phyloP scores from a whole-genome alignment of 2,329 filamentous ascomycete genomes.

The Fusarium sp. region DNA sequence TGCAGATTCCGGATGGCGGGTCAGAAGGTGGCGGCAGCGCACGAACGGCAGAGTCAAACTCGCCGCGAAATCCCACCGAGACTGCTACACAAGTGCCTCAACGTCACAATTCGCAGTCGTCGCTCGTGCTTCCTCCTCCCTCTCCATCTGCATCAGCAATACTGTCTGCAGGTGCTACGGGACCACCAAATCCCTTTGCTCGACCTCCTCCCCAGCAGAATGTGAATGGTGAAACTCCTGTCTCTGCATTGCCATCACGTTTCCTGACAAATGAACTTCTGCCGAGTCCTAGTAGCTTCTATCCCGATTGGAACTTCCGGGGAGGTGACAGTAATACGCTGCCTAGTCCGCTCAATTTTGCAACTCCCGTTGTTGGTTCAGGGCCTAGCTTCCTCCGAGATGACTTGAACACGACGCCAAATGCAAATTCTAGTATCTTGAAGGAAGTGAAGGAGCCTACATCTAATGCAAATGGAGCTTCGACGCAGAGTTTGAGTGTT shows the following conservation, averaged over 20 bases:
- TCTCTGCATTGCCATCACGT: slow-evolving; percentile 91
- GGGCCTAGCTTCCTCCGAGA: slow-evolving; percentile 73
- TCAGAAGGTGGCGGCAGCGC: slow-evolving; percentile 77
- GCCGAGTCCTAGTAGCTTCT: slow-evolving; percentile 92
- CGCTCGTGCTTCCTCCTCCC: slow-evolving; percentile 88
- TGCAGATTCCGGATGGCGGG: slow-evolving; percentile 93
- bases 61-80: slow-evolving; percentile 69
- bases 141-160: slow-evolving; percentile 89
- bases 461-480: slow-evolving; percentile 17
- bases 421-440: slow-evolving; percentile 22
- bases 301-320: slow-evolving; percentile 87
- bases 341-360: slow-evolving; percentile 91
- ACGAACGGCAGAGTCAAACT: slow-evolving; percentile 73
- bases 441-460: slow-evolving; percentile 14
- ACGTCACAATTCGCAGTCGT: slow-evolving; percentile 68
- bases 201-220: slow-evolving; percentile 81
- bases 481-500: slow-evolving; percentile 38
- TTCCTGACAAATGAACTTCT: slow-evolving; percentile 90
- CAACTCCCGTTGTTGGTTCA: slow-evolving; percentile 76
- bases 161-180: slow-evolving; percentile 88
- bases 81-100: slow-evolving; percentile 65
- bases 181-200: slow-evolving; percentile 95
- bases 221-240: slow-evolving; percentile 72
- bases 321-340: slow-evolving; percentile 83
- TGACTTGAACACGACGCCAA: slow-evolving; percentile 46